Evolutionary conservation across 306 rosid species (phyloP).

Genomic region (Adenanthera pavonina): DNA sequence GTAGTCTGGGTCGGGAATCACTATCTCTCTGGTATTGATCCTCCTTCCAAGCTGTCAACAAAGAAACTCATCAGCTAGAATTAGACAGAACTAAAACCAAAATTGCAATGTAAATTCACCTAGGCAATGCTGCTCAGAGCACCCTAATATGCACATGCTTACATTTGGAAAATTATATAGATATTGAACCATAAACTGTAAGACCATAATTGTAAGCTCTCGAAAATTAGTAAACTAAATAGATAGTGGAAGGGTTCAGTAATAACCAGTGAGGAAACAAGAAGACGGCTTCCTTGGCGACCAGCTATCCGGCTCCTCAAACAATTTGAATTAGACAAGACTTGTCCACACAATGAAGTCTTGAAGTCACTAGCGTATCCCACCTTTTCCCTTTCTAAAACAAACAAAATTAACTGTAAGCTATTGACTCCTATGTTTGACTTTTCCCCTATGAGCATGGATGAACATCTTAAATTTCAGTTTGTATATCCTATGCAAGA

Average conservation of each 20-base stretch:
- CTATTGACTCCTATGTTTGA: not conserved
- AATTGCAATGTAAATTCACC: not conserved
- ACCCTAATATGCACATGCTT: not conserved
- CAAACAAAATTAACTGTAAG: slow-evolving; percentile 35
- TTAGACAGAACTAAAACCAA: slow-evolving; percentile 21
- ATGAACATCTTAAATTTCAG: not conserved
- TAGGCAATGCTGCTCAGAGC: slow-evolving; percentile 8
- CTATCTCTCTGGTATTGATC: slow-evolving; percentile 64
- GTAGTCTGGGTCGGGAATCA: slow-evolving; percentile 91
- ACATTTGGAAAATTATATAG: not conserved
- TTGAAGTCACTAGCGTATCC: slow-evolving; percentile 51
- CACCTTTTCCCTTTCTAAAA: slow-evolving; percentile 62
- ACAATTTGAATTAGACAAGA: slow-evolving; percentile 41
- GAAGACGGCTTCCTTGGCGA: slow-evolving; percentile 57
- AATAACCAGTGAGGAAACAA: slow-evolving; percentile 71
- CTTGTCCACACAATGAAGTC: slow-evolving; percentile 61
- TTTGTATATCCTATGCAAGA: not conserved
- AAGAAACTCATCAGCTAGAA: slow-evolving; percentile 34
- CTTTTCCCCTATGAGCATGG: not conserved
- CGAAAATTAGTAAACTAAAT: slow-evolving; percentile 8
- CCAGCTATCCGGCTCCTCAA: slow-evolving; percentile 40
- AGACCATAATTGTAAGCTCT: slow-evolving; percentile 13
- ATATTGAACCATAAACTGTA: too few species aligned
- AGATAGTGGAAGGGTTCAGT: slow-evolving; percentile 43
- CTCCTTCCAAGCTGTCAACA: slow-evolving; percentile 75